Base-by-base conservation (phyloP, 2,329 filamentous ascomycete species). In the Calycina marina region DNA sequence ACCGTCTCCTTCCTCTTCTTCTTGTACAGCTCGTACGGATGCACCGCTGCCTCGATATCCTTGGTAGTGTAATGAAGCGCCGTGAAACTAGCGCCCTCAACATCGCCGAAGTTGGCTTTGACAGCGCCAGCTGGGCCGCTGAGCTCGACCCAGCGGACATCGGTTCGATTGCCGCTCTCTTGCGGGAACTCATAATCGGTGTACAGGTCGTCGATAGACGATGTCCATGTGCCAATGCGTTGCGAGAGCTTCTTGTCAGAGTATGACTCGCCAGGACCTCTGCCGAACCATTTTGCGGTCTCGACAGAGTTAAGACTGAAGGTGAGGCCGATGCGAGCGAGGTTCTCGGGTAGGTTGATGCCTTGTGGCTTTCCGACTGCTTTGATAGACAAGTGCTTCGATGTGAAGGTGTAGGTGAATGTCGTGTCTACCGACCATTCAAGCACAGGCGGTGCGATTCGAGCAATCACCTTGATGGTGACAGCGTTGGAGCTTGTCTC, bases 131-230 rank as follows among this genome's bases (percentile, higher is more conserved):
- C 25, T 25, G 42, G 47, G 16, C 51, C 44, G 49, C 14, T 49
- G 33, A 69, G 57, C 49, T 62, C 59, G 3, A 78, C 61, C 67
- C 70, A 77, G 2, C 67, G 58, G 2, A 68, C 67, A 43, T 79
- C 74, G 0, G 67, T 73, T n/a, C 71, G 60, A 49, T 80, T 80
- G 0, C 72, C 70, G 18, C 60, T 63, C 38, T 82, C 77, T 50
- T 82, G 77, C 0, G 76, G 77, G 34, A 69, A 73, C 41, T 82
- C 76, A 46, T 78, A 80, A 25, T 67, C 60, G 2, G 66, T 59
- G 50, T 64, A 69, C 0, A 81, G 56, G 1, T 63, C 57, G 28
- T 68, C 63, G 2, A 72, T 54, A 1, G 42, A 43, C 8, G 50
- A 43, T 3, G 56, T 56, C 54, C 62, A 73, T 30, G 62, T 65